A percentile compares a stretch with the other conserved stretches of the same genome.
Conservation (phyloP, 768 basidiomycete species). For the Suillus alpinus region DNA sequence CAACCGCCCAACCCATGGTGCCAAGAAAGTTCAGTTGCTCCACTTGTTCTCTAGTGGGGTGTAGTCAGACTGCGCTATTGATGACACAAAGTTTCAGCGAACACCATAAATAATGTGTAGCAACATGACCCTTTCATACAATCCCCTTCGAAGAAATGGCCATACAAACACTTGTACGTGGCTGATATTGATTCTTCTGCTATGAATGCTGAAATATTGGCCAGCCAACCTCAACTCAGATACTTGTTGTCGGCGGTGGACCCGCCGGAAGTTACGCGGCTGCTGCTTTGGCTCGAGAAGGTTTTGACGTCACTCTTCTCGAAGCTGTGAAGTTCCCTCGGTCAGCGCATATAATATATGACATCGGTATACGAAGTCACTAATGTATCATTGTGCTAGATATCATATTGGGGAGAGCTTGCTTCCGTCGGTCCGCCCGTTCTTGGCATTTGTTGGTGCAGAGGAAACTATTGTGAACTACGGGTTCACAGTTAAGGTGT, state of each 20-base stretch:
- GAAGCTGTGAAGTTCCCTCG: slow-evolving; percentile 55
- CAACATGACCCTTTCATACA: background rate
- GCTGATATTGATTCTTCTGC: background rate
- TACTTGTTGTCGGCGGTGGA: slow-evolving; percentile 37
- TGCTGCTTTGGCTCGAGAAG: slow-evolving; percentile 53
- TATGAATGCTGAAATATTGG: background rate
- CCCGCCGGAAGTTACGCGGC: slow-evolving; percentile 60
- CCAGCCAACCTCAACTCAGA: slow-evolving; percentile 8
- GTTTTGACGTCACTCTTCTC: slow-evolving; percentile 49
- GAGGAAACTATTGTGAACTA: slow-evolving; percentile 47
- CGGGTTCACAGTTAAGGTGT: slow-evolving; percentile 51
- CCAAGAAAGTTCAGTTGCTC: background rate
- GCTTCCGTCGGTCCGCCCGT: slow-evolving; percentile 59
- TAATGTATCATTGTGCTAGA: slow-evolving; percentile 20
- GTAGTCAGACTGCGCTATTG: background rate
- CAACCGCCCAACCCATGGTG: background rate
- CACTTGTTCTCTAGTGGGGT: background rate
- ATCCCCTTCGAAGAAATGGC: background rate
- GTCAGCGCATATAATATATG: slow-evolving; percentile 50
- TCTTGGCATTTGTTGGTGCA: slow-evolving; percentile 55
- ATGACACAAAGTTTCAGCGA: background rate
- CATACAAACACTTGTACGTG: background rate
- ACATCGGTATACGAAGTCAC: background rate
- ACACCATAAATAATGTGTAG: background rate
- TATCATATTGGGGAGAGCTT: slow-evolving; percentile 62